phyloP scores from a whole-genome alignment of 306 rosid genomes.

The Hippophae rhamnoides region DNA sequence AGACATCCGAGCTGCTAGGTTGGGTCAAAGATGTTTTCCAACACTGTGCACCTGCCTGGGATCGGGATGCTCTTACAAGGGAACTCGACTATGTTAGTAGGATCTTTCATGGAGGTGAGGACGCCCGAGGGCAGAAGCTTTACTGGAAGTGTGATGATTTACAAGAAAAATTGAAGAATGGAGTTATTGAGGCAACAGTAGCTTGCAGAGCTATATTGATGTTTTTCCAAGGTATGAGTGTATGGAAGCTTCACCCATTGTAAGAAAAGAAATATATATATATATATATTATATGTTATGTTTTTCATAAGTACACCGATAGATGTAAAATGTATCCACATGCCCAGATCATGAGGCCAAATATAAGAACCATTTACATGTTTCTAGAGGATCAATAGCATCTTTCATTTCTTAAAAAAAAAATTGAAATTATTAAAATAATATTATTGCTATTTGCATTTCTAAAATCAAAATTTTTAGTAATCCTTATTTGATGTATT shows the following conservation, averaged over 20 bases:
- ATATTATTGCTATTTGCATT: not conserved
- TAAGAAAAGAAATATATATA: not conserved
- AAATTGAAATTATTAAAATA: not conserved
- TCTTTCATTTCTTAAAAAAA: too few species aligned
- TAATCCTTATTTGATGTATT: slow-evolving; percentile 5
- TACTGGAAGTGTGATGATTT: slow-evolving; percentile 78
- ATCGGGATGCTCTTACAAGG: slow-evolving; percentile 68
- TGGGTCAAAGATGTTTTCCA: slow-evolving; percentile 98
- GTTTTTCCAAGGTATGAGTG: slow-evolving; percentile 70
- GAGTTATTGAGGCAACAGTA: slow-evolving; percentile 49
- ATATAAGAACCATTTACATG: too few species aligned
- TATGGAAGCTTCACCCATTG: not conserved
- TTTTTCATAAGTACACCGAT: not conserved
- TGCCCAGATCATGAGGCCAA: too few species aligned
- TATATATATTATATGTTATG: not conserved
- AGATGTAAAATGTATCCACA: too few species aligned
- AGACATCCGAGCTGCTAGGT: slow-evolving; percentile 91
- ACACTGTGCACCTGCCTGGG: slow-evolving; percentile 94
- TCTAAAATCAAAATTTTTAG: not conserved
- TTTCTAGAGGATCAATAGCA: too few species aligned
- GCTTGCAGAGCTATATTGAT: slow-evolving; percentile 71
- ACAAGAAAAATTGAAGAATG: slow-evolving; percentile 59
- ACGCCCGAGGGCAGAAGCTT: slow-evolving; percentile 75
- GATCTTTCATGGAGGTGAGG: slow-evolving; percentile 84
- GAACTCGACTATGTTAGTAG: slow-evolving; percentile 93